Conservation (phyloP, 805 yeast genomes). For the Lipomyces starkeyi region DNA sequence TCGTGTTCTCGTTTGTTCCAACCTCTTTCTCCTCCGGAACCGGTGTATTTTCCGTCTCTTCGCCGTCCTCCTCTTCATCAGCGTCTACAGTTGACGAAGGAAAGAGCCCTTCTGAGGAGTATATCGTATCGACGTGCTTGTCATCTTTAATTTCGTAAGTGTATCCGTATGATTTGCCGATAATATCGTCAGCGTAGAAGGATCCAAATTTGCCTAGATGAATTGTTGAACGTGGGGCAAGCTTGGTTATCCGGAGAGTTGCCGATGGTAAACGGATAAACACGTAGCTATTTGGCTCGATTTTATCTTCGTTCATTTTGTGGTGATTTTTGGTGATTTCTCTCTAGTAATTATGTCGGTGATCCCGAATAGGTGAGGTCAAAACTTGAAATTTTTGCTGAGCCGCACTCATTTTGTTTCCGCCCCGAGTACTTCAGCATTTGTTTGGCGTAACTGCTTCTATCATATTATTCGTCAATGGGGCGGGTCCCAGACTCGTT, state of each 20-base stretch:
- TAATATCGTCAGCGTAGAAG: conserved; percentile 71
- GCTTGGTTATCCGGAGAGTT: conserved; percentile 71
- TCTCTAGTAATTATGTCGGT: neutral
- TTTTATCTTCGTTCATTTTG: conserved; percentile 41
- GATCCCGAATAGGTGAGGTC: neutral
- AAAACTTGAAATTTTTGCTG: neutral
- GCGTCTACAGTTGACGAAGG: conserved; percentile 27
- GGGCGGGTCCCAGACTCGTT: too few relatives aligned
- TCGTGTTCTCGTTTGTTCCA: conserved; percentile 66
- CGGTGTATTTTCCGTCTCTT: conserved; percentile 44
- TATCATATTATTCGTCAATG: too few relatives aligned
- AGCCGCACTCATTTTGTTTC: neutral
- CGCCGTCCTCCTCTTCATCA: conserved; percentile 39
- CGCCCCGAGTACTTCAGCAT: too few relatives aligned
- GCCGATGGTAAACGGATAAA: conserved; percentile 82
- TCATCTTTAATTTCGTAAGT: conserved; percentile 81
- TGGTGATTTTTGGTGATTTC: neutral
- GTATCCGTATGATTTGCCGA: conserved; percentile 87
- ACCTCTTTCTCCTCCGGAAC: conserved; percentile 42
- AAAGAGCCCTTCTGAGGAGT: conserved; percentile 33
- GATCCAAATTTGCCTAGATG: conserved; percentile 91
- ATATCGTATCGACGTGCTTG: conserved; percentile 41
- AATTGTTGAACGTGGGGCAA: conserved; percentile 64
- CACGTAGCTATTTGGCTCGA: conserved; percentile 59
- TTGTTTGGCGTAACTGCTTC: too few relatives aligned